Evolutionary conservation across 192 early-diverging fungal genomes (phyloP).

Genomic region (Cladochytrium replicatum): DNA sequence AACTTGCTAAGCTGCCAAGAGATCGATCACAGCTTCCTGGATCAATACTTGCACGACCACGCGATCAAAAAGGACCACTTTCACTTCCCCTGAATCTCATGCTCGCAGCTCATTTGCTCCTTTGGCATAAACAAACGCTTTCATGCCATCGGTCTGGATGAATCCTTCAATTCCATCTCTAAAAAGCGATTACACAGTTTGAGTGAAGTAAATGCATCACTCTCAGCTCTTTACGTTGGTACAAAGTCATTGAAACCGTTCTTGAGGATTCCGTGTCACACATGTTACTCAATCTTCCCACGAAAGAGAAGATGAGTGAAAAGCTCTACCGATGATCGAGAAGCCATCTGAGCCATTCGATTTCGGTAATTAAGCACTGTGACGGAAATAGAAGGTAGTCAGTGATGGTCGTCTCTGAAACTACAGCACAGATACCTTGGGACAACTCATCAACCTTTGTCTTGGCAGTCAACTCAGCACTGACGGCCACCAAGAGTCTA

Average conservation of each 20-base stretch:
- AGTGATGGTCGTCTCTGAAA: too few species aligned
- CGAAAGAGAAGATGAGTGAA: conserved; percentile 96
- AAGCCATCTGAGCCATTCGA: conserved; percentile 91
- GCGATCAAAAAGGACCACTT: conserved; percentile 68
- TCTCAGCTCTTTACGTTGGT: conserved; percentile 50
- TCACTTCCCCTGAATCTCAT: conserved; percentile 28
- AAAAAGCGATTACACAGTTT: conserved; percentile 15
- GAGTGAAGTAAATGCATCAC: too few species aligned
- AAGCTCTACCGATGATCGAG: conserved; percentile 87
- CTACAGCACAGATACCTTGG: conserved; percentile 49
- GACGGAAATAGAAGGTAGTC: too few species aligned
- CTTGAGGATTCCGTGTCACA: conserved; percentile 85
- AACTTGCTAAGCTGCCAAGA: conserved; percentile 30
- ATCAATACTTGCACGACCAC: conserved; percentile 64
- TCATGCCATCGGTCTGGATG: too few species aligned
- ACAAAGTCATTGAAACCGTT: conserved; percentile 92
- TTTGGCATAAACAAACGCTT: too few species aligned
- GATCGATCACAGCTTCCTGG: conserved; percentile 39
- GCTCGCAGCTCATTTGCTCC: too few species aligned
- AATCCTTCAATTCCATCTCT: conserved; percentile 89
- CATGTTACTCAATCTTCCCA: conserved; percentile 74
- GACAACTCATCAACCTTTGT: conserved; percentile 69
- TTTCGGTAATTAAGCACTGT: conserved; percentile 81
- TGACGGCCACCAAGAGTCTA: conserved; percentile 67
- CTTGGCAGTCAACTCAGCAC: conserved; percentile 75